Evolutionary conservation across 495 filamentous ascomycete species (phyloP), one percentile per base, ranked within the genome.

Genomic region (Cercophora scortea): DNA sequence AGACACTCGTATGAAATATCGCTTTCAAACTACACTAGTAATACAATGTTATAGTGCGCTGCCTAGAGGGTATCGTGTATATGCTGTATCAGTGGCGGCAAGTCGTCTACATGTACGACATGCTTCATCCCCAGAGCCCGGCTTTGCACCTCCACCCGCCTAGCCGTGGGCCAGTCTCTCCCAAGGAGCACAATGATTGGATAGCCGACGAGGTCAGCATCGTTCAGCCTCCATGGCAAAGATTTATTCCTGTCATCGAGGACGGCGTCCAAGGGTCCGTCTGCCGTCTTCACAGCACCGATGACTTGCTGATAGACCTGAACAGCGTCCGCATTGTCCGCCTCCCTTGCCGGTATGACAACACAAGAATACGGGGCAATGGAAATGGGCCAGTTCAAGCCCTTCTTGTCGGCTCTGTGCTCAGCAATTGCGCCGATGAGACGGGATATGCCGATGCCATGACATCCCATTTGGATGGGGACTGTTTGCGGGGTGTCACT

Each of bases 361-460:
- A 88, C 72, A 13, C 80, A 85, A 53, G 95, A 86, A 58, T 84
- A 98, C 0, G 93, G 93, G 5, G 94, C 88, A 50, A 95, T 89
- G 12, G 74, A 83, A 2, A 82, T 74, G 0, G 93, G 93, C 93
- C 93, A 98, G 59, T 88, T 90, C 12, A 98, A 74, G 0, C 93
- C 93, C 46, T 76, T 81, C 2, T 77, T 57, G 57, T 93, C 87
- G 0, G 82, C 74, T n/a, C 90, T 70, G 36, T 72, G 67, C 51
- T 90, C 83, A 0, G 93, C 89, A 2, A 92, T 80, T 6, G 93
- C 89, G 5, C 84, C 90, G 53, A 98, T 85, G 67, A 98, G 82
- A 33, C 93, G 86, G 1, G 91, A 95, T 18, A 98, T 79, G 0
- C 93, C 93, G 52, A 98, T 96, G 1, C 93, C 93, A 59, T 97